Conservation (phyloP, 371 early-diverging fungal genomes). For the Dinochytrium kinnereticum region DNA sequence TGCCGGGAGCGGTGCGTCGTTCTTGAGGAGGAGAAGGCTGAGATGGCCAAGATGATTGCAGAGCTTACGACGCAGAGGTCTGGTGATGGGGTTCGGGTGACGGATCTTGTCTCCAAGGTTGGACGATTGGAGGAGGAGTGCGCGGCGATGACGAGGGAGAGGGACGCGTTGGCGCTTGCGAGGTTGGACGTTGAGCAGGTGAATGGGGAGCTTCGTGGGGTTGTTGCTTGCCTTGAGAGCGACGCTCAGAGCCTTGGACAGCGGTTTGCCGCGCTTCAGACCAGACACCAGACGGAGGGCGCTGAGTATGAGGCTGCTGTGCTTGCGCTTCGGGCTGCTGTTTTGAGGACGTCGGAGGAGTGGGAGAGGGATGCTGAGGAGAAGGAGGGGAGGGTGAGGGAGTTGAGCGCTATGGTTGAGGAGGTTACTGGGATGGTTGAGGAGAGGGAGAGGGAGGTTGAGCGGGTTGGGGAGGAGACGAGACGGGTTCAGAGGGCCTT, state of each 20-base stretch:
- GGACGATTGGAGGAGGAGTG: neutral
- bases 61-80: neutral
- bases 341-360: neutral
- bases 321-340: neutral
- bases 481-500: neutral
- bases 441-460: neutral
- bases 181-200: neutral
- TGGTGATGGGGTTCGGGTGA: neutral
- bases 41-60: neutral
- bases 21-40: neutral
- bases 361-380: constrained; percentile 8
- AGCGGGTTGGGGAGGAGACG: neutral
- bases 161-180: neutral
- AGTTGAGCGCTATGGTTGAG: neutral
- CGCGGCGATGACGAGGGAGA: neutral
- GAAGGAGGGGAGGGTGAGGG: neutral
- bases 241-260: neutral
- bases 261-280: neutral
- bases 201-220: neutral
- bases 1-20: neutral
- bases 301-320: neutral
- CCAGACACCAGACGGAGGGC: neutral
- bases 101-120: neutral
- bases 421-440: neutral
- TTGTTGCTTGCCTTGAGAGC: neutral